Percentiles rank a stretch among this genome's conserved stretches.
Conservation (phyloP, 768 basidiomycete species). For the Termitomyces sp. region DNA sequence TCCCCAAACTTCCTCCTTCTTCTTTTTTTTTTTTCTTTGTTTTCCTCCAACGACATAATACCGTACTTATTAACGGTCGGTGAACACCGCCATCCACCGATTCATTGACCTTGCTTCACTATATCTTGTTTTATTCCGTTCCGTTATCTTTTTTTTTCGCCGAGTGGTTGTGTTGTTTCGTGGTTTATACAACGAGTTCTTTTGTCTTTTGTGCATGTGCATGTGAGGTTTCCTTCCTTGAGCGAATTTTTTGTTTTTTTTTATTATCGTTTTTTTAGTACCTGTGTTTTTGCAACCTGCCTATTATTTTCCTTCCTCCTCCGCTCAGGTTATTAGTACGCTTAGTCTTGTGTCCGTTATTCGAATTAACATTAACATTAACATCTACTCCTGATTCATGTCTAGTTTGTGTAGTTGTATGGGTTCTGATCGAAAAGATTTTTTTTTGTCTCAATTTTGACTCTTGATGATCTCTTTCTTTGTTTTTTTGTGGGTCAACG, state of each 20-base stretch:
- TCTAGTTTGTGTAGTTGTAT: constrained; percentile 30
- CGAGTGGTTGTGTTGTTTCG: constrained; percentile 8
- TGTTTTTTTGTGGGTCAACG: no score
- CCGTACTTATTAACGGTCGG: constrained; percentile 14
- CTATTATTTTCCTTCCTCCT: constrained; percentile 9
- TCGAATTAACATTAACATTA: constrained; percentile 11
- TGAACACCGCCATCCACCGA: constrained; percentile 6
- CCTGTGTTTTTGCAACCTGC: constrained; percentile 9
- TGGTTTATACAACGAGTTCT: constrained; percentile 13
- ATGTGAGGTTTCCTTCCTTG: not conserved
- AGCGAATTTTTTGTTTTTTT: not conserved
- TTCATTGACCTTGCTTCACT: constrained; percentile 2
- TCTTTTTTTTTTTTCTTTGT: no score
- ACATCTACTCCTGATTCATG: constrained; percentile 21
- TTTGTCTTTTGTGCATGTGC: not conserved
- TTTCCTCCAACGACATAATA: constrained; percentile 5
- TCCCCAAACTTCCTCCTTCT: not conserved
- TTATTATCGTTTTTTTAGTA: constrained; percentile 2
- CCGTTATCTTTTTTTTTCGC: not conserved
- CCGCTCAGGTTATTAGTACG: not conserved
- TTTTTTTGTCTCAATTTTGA: not conserved
- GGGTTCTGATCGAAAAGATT: constrained; percentile 16
- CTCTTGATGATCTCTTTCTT: no score
- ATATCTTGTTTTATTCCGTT: constrained; percentile 17
- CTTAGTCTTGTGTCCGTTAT: constrained; percentile 18